These are phyloP conservation scores for Globisporangium nunn DNA, from an alignment of 352 stramenopile species.

Conservation along the genomic window DNA sequence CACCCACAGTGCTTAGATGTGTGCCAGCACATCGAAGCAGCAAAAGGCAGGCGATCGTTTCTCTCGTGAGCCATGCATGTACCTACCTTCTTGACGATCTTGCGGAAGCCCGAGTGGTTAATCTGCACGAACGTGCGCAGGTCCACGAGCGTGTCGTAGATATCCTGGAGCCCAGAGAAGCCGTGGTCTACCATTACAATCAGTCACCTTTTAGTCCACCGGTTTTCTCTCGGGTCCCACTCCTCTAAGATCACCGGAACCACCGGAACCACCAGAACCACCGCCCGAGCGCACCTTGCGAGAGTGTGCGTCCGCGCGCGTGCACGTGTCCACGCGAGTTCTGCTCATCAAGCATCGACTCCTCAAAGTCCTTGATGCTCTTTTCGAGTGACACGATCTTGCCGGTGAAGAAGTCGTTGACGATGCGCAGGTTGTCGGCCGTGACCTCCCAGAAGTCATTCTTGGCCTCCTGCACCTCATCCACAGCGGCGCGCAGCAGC, in stretches of 20 bases:
- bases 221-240: neutral
- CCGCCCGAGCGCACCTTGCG: slow-evolving; percentile 32
- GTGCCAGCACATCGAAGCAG: neutral
- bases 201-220: neutral
- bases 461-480: slow-evolving; percentile 69
- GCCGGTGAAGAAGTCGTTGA: slow-evolving; percentile 80
- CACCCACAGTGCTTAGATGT: neutral
- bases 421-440: slow-evolving; percentile 70
- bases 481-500: slow-evolving; percentile 34
- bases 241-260: neutral
- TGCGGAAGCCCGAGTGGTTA: slow-evolving; percentile 90
- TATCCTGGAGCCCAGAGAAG: slow-evolving; percentile 80
- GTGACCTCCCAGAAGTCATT: slow-evolving; percentile 81
- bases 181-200: slow-evolving; percentile 34
- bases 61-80: too few relatives aligned
- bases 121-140: slow-evolving; percentile 88
- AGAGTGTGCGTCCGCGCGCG: slow-evolving; percentile 45
- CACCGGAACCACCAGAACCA: neutral
- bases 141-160: slow-evolving; percentile 87
- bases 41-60: neutral
- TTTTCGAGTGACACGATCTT: slow-evolving; percentile 64
- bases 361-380: slow-evolving; percentile 71
- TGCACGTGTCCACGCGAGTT: slow-evolving; percentile 74
- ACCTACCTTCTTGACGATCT: slow-evolving; percentile 90
- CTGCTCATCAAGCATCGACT: slow-evolving; percentile 55